These are phyloP conservation scores for Candida ficus DNA, from an alignment of 805 yeast genomes.

Conservation along the genomic window DNA sequence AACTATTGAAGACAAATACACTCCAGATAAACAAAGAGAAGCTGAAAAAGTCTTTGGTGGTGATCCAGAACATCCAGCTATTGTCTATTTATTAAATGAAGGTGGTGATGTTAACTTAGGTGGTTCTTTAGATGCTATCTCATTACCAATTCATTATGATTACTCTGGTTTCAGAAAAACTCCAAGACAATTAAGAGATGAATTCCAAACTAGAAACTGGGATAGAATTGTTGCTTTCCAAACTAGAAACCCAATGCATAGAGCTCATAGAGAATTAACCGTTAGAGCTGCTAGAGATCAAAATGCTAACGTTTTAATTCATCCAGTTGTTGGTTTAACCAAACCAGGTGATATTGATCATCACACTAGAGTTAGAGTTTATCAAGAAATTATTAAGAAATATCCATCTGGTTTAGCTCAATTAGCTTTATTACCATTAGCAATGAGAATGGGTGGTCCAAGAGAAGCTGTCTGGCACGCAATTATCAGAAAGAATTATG, in stretches of 20 bases:
- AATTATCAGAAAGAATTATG: constrained; percentile 90
- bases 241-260: constrained; percentile 97
- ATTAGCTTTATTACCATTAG: constrained; percentile 82
- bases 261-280: constrained; percentile 95
- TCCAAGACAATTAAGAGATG: constrained; percentile 84
- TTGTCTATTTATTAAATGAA: constrained; percentile 60
- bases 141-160: constrained; percentile 84
- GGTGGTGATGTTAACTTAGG: constrained; percentile 87
- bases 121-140: constrained; percentile 80
- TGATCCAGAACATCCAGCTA: constrained; percentile 95
- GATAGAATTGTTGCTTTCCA: constrained; percentile 91
- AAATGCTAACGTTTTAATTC: constrained; percentile 82
- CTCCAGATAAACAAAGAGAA: constrained; percentile 74
- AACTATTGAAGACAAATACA: constrained; percentile 72
- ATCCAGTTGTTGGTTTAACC: constrained; percentile 95
- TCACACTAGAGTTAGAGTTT: constrained; percentile 94
- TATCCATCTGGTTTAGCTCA: constrained; percentile 94
- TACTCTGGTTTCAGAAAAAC: constrained; percentile 83
- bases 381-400: constrained; percentile 85
- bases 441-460: constrained; percentile 99
- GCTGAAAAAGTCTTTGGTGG: constrained; percentile 90
- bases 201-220: constrained; percentile 81
- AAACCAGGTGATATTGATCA: constrained; percentile 98
- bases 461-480: constrained; percentile 99
- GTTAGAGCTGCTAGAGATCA: constrained; percentile 95